Evolutionary conservation across 257 asterid genomes (phyloP).

Genomic region (Nicotiana noctiflora): DNA sequence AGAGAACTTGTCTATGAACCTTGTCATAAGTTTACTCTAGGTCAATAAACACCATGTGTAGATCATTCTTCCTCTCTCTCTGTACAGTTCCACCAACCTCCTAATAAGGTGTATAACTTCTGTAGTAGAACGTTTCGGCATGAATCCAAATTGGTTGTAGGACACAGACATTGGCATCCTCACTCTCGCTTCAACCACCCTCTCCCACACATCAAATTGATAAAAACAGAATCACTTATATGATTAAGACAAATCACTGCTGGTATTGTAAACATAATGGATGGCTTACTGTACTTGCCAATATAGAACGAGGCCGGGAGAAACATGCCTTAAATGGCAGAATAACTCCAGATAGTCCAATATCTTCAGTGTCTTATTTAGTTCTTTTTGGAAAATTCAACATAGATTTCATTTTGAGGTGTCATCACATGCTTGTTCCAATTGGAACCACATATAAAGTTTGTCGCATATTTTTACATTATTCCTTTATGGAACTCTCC

Average conservation of each 20-base stretch:
- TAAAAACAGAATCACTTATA: neutral
- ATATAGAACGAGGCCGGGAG: neutral
- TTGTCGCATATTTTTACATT: neutral
- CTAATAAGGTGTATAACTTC: too few relatives aligned
- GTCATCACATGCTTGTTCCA: neutral
- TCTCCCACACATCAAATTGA: neutral
- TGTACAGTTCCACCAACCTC: too few relatives aligned
- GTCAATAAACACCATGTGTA: too few relatives aligned
- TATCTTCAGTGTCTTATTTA: neutral
- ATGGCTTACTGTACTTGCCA: neutral
- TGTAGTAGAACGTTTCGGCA: too few relatives aligned
- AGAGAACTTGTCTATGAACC: too few relatives aligned
- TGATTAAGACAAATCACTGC: neutral
- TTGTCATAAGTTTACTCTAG: too few relatives aligned
- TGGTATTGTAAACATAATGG: neutral
- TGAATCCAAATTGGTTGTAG: too few relatives aligned
- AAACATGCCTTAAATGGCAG: neutral
- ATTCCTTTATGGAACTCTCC: neutral
- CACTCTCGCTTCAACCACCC: too few relatives aligned
- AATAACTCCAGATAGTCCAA: neutral
- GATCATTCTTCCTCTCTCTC: too few relatives aligned
- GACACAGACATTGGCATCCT: too few relatives aligned
- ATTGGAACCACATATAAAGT: neutral
- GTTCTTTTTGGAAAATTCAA: neutral
- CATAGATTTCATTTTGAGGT: neutral